Conservation (phyloP, 306 rosid species). For the Carpinus viminea region DNA sequence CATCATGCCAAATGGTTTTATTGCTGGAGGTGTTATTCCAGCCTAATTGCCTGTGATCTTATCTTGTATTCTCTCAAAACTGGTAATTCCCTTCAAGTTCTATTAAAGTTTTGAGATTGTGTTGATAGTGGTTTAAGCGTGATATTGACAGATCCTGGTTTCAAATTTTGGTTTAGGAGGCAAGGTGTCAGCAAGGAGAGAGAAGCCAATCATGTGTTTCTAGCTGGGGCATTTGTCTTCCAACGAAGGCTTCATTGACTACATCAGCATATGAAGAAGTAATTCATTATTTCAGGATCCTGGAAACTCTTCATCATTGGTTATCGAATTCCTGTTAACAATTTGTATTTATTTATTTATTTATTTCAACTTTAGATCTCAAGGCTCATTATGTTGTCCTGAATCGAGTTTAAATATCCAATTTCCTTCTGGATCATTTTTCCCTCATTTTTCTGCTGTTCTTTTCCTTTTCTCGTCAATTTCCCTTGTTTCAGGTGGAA, state of each 20-base stretch:
- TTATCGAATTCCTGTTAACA: too few relatives aligned
- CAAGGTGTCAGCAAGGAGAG: slow-evolving; percentile 1
- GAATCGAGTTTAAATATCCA: too few relatives aligned
- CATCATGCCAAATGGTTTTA: slow-evolving; percentile 13
- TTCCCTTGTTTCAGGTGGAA: too few relatives aligned
- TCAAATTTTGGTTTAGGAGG: slow-evolving; percentile 14
- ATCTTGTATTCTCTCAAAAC: neutral
- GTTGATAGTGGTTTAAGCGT: slow-evolving; percentile 4
- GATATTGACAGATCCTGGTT: slow-evolving; percentile 13
- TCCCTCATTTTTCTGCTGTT: too few relatives aligned
- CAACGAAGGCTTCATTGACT: neutral
- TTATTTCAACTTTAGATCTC: neutral
- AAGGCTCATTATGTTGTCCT: too few relatives aligned
- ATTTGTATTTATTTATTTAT: too few relatives aligned
- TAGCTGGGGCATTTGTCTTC: neutral
- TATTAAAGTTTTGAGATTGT: neutral
- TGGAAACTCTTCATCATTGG: neutral
- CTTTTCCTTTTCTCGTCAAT: too few relatives aligned
- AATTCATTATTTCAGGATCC: too few relatives aligned
- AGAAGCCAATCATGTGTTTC: neutral
- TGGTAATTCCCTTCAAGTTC: neutral
- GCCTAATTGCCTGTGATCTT: slow-evolving; percentile 1
- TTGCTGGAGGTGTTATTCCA: slow-evolving; percentile 5
- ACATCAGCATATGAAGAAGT: neutral
- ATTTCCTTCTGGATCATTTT: too few relatives aligned